Evolutionary conservation across 257 asterid genomes (phyloP).

Genomic region (Plantago elongata): DNA sequence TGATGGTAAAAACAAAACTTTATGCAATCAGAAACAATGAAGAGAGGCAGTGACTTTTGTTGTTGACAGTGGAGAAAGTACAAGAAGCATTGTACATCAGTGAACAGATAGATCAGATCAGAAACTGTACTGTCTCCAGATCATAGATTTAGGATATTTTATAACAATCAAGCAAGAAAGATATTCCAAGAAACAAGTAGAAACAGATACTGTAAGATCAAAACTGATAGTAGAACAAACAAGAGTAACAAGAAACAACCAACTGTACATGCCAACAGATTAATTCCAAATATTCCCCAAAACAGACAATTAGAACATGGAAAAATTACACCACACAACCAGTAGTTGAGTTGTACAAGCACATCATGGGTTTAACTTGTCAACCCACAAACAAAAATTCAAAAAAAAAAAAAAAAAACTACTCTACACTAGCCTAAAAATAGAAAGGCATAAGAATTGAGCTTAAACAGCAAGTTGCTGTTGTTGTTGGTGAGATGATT

Average conservation of each 20-base stretch:
- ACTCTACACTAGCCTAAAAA: slow-evolving; percentile 31
- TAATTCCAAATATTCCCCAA: slow-evolving; percentile 26
- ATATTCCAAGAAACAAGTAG: not conserved
- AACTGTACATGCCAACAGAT: slow-evolving; percentile 14
- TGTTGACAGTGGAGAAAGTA: no score
- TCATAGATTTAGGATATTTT: not conserved
- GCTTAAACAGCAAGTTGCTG: slow-evolving; percentile 71
- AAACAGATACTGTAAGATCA: not conserved
- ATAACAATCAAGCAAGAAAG: not conserved
- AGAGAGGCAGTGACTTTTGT: no score
- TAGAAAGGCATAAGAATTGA: not conserved
- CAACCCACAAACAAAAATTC: slow-evolving; percentile 1
- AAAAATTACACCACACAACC: slow-evolving; percentile 19
- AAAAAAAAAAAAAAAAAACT: slow-evolving; percentile 11
- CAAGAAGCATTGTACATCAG: not conserved
- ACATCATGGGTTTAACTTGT: slow-evolving; percentile 14
- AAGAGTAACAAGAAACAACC: slow-evolving; percentile 8
- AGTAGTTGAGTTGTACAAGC: slow-evolving; percentile 23
- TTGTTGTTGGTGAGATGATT: slow-evolving; percentile 60
- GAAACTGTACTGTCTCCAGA: not conserved
- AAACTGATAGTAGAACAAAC: not conserved
- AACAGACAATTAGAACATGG: slow-evolving; percentile 20
- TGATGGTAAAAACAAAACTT: no score
- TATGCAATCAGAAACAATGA: no score
- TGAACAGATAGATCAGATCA: slow-evolving; percentile 1